Conservation (phyloP, 2,329 filamentous ascomycete species). For the Alternaria consortialis region DNA sequence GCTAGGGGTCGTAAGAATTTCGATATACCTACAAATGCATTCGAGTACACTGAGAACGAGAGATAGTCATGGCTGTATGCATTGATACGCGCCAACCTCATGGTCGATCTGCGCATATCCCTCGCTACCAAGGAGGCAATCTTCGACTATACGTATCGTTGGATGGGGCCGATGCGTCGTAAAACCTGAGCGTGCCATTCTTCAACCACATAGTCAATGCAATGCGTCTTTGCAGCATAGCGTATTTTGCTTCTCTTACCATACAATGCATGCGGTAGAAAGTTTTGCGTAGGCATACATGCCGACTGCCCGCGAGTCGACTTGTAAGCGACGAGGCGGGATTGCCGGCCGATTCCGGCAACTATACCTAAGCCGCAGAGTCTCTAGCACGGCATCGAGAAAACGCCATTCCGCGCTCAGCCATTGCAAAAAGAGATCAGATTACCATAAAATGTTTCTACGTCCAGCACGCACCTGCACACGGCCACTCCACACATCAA, state of each 20-base stretch:
- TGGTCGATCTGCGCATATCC: neutral
- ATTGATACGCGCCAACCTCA: neutral
- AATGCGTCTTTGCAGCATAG: neutral
- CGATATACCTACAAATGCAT: conserved; percentile 14
- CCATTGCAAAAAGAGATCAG: conserved; percentile 9
- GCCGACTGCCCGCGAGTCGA: neutral
- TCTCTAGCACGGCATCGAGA: conserved; percentile 17
- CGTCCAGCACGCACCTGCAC: conserved; percentile 27
- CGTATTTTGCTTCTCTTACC: neutral
- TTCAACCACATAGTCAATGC: neutral
- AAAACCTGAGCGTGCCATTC: neutral
- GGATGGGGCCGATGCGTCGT: neutral
- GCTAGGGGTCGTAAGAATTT: conserved; percentile 25
- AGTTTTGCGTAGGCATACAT: neutral
- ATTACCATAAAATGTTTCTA: conserved; percentile 30
- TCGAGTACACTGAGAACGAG: neutral
- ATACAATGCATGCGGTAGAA: neutral
- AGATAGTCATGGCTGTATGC: neutral
- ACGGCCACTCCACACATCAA: conserved; percentile 26
- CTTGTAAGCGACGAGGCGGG: conserved; percentile 22
- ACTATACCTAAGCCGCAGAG: conserved; percentile 16
- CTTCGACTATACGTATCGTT: neutral
- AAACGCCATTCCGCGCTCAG: conserved; percentile 21
- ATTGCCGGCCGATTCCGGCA: conserved; percentile 32
- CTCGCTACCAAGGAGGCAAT: neutral